Evolutionary conservation across 192 early-diverging fungal genomes (phyloP), one percentile per base, ranked within the genome.

Genomic region (Coemansia sp.): DNA sequence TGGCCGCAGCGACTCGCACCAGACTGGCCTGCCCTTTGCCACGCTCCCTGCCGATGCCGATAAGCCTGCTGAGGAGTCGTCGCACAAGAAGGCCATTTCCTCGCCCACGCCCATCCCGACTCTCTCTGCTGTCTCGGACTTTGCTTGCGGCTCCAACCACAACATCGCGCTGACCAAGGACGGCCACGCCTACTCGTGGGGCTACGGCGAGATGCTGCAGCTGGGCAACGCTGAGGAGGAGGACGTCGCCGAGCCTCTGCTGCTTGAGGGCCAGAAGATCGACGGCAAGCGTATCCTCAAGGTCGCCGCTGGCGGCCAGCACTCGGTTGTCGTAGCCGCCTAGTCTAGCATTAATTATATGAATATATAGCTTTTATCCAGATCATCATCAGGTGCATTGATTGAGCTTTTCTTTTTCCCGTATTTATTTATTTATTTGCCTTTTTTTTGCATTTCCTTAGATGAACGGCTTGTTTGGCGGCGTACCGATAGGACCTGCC

Each of bases 151-250:
- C 11, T 75, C 84, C 35, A 86, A 88, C 69, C 87, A 88, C 65
- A 87, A 80, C 43, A 58, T 88, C 16, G 89, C 85, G 11, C 59
- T 89, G 39, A 84, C 85, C 2, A 40, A 65, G 39, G 86, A 86
- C 37, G 88, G 88, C 49, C 70, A 83, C 8, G 84, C 91, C 15
- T 95, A 91, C 67, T 76, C 89, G 10, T 98, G 96, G 95, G 96
- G 96, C 24, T 96, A 89, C 70, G 93, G 93, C 44, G 92, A 94
- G 60, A 89, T 88, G 83, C 86, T 90, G 6, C 92, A 92, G 69
- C 86, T 95, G 38, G 90, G 90, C 24, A 96, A 93, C 64, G 90
- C 87, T 37, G 85, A 86, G 49, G 91, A 88, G 58, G 86, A 87
- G 49, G 94, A 97, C 71, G 89, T 89, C 9, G 69, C 80, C 35